A percentile compares a stretch with the other conserved stretches of the same genome.
Conservation (phyloP, 2,329 filamentous ascomycete species). For the Diplodia sapinea region DNA sequence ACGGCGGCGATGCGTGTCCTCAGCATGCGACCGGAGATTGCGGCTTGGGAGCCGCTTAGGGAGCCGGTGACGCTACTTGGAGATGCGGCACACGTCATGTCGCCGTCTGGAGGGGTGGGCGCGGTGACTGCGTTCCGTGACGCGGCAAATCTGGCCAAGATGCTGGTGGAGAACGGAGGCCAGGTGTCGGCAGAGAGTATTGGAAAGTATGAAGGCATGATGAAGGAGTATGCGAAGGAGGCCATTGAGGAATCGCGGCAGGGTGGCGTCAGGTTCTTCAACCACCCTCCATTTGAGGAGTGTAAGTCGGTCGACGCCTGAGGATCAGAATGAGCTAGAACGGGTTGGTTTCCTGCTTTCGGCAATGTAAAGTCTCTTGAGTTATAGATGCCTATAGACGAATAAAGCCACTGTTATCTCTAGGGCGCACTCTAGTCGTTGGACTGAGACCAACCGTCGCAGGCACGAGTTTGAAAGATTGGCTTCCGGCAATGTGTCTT, state of each 20-base stretch:
- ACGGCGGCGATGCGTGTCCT: constrained; percentile 44
- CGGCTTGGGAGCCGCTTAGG: constrained; percentile 41
- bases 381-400: background rate
- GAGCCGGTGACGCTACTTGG: constrained; percentile 51
- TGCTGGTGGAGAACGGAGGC: constrained; percentile 41
- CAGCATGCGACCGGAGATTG: constrained; percentile 43
- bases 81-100: constrained; percentile 55
- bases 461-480: background rate
- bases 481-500: background rate
- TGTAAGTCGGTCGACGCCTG: constrained; percentile 1
- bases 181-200: constrained; percentile 40
- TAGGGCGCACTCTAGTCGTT: background rate
- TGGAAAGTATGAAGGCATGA: constrained; percentile 46
- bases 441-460: background rate
- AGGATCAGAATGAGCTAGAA: background rate
- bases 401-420: background rate
- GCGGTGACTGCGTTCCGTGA: constrained; percentile 55
- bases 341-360: background rate
- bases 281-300: constrained; percentile 8
- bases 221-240: constrained; percentile 45
- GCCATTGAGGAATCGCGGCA: constrained; percentile 35
- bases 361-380: background rate
- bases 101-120: constrained; percentile 54
- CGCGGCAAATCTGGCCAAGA: constrained; percentile 49
- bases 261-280: constrained; percentile 8